A percentile compares a stretch with the other conserved stretches of the same genome.
Evolutionary conservation across 2,329 filamentous ascomycete species (phyloP).

Genomic region (Clarireedia sp.): DNA sequence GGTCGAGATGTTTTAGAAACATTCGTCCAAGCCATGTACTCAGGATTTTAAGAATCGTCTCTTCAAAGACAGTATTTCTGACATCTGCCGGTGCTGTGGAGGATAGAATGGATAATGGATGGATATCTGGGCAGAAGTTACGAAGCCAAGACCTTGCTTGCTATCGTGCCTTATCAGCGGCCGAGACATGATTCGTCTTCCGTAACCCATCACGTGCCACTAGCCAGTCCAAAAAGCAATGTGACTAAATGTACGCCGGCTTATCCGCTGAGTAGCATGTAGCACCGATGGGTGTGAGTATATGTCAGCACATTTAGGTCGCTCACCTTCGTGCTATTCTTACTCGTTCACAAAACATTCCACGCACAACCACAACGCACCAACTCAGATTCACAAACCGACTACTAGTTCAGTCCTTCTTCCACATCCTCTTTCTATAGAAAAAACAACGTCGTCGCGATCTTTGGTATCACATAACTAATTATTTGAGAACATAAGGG

Average conservation of each 20-base stretch:
- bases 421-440: background rate
- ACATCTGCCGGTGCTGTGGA: background rate
- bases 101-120: no score
- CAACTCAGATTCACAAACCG: background rate
- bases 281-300: no score
- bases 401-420: background rate
- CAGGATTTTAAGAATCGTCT: slow-evolving; percentile 1
- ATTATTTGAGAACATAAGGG: slow-evolving; percentile 15
- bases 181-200: background rate
- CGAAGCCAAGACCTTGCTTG: background rate
- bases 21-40: slow-evolving; percentile 59
- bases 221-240: no score
- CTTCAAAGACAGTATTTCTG: background rate
- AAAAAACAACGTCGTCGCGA: slow-evolving; percentile 3
- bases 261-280: slow-evolving; percentile 3
- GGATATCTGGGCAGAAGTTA: background rate
- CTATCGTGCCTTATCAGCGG: background rate
- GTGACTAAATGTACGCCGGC: background rate
- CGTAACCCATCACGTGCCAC: no score
- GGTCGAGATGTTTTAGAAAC: slow-evolving; percentile 92
- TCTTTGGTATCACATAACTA: slow-evolving; percentile 20
- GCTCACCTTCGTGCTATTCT: background rate
- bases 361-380: background rate
- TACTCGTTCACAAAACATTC: slow-evolving; percentile 3
- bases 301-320: no score